Percentiles rank a stretch among this genome's conserved stretches.
phyloP scores from a whole-genome alignment of 164 flowering plant species.

The Stephania japonica region DNA sequence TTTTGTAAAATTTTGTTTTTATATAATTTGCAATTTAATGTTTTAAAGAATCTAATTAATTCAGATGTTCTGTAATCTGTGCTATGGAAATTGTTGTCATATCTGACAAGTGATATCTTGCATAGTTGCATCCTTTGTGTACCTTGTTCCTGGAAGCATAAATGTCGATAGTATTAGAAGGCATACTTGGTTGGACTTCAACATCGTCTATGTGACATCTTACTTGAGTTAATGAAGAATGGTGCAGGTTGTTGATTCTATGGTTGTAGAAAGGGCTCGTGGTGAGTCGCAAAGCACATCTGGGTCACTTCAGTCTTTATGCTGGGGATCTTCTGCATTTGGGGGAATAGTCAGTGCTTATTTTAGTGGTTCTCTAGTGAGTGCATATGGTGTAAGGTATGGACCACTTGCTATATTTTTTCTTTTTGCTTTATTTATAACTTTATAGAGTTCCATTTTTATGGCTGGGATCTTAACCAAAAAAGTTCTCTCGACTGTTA shows the following conservation, averaged over 20 bases:
- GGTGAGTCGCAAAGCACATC: conserved; percentile 96
- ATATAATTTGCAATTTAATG: too few species aligned
- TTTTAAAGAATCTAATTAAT: too few species aligned
- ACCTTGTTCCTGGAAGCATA: conserved; percentile 8
- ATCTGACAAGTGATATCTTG: too few species aligned
- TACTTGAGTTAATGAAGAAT: conserved; percentile 25
- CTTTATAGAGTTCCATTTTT: not conserved
- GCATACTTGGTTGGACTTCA: not conserved
- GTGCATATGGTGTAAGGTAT: conserved; percentile 93
- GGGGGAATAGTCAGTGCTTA: conserved; percentile 97
- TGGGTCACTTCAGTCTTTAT: conserved; percentile 96
- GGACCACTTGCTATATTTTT: conserved; percentile 1
- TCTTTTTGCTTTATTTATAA: not conserved
- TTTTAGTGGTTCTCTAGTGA: conserved; percentile 95
- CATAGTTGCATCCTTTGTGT: conserved; percentile 7
- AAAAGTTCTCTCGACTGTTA: not conserved
- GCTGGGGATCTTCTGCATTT: conserved; percentile 99
- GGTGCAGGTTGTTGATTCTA: conserved; percentile 95
- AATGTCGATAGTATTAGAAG: conserved; percentile 2
- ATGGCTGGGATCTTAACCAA: not conserved
- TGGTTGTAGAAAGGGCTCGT: conserved; percentile 99
- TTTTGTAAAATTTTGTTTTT: too few species aligned
- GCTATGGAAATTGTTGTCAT: too few species aligned
- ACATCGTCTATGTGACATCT: conserved; percentile 6
- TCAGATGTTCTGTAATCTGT: too few species aligned